These are phyloP conservation scores for Helminthosporium solani DNA, from an alignment of 2,329 filamentous ascomycete genomes.

Conservation along the genomic window DNA sequence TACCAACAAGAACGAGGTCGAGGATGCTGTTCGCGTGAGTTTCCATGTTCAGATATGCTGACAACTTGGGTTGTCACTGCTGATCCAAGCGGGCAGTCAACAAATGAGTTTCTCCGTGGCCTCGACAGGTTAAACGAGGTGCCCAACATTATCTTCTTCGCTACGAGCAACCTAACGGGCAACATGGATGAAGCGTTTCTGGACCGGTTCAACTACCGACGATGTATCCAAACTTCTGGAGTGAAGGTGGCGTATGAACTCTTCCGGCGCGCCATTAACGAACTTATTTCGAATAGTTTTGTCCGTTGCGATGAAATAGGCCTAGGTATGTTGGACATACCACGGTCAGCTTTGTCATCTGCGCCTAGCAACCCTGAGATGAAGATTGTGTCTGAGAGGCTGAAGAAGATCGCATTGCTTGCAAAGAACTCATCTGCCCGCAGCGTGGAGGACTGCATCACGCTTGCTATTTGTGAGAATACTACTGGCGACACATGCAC, in stretches of 20 bases:
- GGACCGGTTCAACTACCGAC: constrained; percentile 52
- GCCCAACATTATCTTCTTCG: constrained; percentile 51
- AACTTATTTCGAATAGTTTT: constrained; percentile 35
- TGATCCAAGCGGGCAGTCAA: constrained; percentile 33
- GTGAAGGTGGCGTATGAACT: constrained; percentile 49
- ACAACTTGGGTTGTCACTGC: no score
- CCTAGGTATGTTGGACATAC: neutral
- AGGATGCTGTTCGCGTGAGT: constrained; percentile 47
- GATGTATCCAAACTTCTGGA: constrained; percentile 46
- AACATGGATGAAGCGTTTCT: constrained; percentile 52
- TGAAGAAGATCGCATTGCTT: constrained; percentile 34
- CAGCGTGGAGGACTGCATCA: constrained; percentile 17
- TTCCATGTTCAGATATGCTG: no score
- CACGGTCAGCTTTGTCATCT: constrained; percentile 27
- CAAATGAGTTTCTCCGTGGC: constrained; percentile 52
- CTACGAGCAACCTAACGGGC: constrained; percentile 52
- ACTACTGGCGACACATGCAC: constrained; percentile 16
- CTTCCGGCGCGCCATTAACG: constrained; percentile 50
- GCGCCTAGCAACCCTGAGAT: constrained; percentile 16
- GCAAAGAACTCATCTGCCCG: constrained; percentile 21
- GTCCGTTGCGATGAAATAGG: constrained; percentile 22
- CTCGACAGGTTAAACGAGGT: constrained; percentile 48
- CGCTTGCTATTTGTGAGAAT: constrained; percentile 17
- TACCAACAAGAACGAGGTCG: constrained; percentile 44
- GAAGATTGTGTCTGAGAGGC: constrained; percentile 24